Percentiles rank a stretch among this genome's conserved stretches.
Conservation (phyloP, 306 rosid species). For the Prunus dulcis region DNA sequence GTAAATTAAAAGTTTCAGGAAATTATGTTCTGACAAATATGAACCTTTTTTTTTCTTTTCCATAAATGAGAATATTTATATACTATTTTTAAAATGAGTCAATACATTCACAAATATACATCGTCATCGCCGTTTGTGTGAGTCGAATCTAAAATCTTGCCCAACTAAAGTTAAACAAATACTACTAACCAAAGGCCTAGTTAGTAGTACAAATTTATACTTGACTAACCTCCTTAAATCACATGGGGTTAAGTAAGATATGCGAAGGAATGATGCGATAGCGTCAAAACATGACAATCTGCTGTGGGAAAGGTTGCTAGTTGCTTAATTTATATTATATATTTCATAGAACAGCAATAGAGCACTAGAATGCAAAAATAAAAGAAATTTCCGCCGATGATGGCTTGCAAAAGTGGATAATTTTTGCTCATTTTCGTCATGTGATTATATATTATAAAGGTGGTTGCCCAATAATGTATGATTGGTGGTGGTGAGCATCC, state of each 20-base stretch:
- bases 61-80: too few relatives aligned
- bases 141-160: too few relatives aligned
- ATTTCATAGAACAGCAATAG: neutral
- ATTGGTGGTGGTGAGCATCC: too few relatives aligned
- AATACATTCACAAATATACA: too few relatives aligned
- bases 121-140: accelerated
- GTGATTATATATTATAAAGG: neutral
- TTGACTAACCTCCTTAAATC: neutral
- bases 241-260: neutral
- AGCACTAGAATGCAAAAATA: neutral
- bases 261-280: neutral
- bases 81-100: too few relatives aligned
- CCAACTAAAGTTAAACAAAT: too few relatives aligned
- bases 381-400: neutral
- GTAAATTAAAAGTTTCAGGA: neutral
- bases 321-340: neutral
- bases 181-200: too few relatives aligned
- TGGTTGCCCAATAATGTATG: neutral
- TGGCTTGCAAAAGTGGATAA: slow-evolving; percentile 8
- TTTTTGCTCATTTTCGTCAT: neutral
- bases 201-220: too few relatives aligned
- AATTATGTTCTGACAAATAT: too few relatives aligned
- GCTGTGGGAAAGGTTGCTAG: neutral
- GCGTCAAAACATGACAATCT: neutral
- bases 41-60: too few relatives aligned